Percentiles rank a stretch among this genome's conserved stretches.
phyloP scores from a whole-genome alignment of 805 yeast species.

The Ogataea allantospora region DNA sequence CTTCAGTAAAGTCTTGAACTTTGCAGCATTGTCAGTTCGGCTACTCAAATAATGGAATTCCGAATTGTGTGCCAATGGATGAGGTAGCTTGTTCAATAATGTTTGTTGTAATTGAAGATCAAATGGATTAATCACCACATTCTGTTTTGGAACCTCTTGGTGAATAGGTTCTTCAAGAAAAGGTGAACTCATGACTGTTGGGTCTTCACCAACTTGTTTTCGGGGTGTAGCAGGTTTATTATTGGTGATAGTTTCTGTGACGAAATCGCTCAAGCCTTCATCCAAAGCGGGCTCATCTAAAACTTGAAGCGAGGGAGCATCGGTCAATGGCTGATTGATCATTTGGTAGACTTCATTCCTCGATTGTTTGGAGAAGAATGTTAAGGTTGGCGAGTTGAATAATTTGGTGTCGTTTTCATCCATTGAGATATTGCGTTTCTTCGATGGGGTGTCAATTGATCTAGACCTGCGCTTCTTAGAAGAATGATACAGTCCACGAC shows the following conservation, averaged over 20 bases:
- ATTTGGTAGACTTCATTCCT: constrained; percentile 69
- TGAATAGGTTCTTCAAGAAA: constrained; percentile 36
- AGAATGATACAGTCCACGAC: constrained; percentile 34
- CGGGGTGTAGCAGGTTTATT: constrained; percentile 26
- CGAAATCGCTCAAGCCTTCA: constrained; percentile 37
- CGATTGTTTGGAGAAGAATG: constrained; percentile 73
- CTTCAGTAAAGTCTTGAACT: constrained; percentile 21
- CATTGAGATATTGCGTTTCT: constrained; percentile 1
- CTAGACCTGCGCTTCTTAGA: constrained; percentile 14
- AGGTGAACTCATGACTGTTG: constrained; percentile 43
- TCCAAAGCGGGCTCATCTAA: constrained; percentile 15
- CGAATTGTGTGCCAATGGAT: constrained; percentile 27
- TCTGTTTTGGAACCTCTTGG: constrained; percentile 1
- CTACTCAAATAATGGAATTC: constrained; percentile 18
- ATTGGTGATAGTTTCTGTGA: constrained; percentile 46
- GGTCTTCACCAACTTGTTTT: constrained; percentile 12
- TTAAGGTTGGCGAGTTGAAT: constrained; percentile 72
- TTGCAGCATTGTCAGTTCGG: constrained; percentile 13
- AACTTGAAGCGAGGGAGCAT: constrained; percentile 24
- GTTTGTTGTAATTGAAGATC: constrained; percentile 39
- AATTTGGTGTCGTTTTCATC: constrained; percentile 21
- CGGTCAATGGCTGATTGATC: constrained; percentile 57
- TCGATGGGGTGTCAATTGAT: constrained; percentile 5
- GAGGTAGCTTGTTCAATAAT: constrained; percentile 38
- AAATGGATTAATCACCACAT: constrained; percentile 37